Evolutionary conservation across 2,329 filamentous ascomycete genomes (phyloP), one percentile per base, ranked within the genome.

Genomic region (Aspergillus novofumigatus): DNA sequence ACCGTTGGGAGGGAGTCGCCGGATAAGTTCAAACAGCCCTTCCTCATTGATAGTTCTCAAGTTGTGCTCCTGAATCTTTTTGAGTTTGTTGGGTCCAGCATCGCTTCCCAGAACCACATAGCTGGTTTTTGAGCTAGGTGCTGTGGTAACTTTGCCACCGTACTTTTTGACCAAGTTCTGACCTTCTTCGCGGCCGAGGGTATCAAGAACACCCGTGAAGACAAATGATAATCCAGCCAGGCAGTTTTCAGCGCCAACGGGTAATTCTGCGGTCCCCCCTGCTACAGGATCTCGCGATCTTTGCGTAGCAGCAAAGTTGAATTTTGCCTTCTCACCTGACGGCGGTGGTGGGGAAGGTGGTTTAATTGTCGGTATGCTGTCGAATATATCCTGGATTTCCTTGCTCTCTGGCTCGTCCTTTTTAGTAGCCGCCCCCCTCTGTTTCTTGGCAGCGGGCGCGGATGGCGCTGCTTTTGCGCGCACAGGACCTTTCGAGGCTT

Each of bases 11-110:
- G 94, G 93, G 53, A 97, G 81, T 49, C 79, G 81, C 59, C 86
- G 83, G 64, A 99, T 95, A 48, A 99, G 82, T 58, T 90, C 88
- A 64, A 96, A 96, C 2, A 99, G 78, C 0, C 94, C 95, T 64
- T 95, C 85, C 71, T 99, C 95, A 66, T 97, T 88, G 68, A 99
- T 97, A 0, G 92, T 95, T 73, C 92, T 97, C 71, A 97, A 85
- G 0, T 85, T 85, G 65, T 89, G 79, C 21, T 91, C 83, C 56
- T 84, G 81, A 64, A 99, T 97, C 64, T 92, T 97, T 63, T 87
- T 81, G 44, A 99, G 80, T 72, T 99, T 99, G 74, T 89, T 95
- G 1, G 94, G 94, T 0, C 94, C 94, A 25, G 95, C 94, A 72
- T 97, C 94, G 26, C 83, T 83, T 47, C 94, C 94, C 2, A 99